Base-by-base conservation (phyloP, 805 yeast species). In the Isabelozyma pseudorhagii region DNA sequence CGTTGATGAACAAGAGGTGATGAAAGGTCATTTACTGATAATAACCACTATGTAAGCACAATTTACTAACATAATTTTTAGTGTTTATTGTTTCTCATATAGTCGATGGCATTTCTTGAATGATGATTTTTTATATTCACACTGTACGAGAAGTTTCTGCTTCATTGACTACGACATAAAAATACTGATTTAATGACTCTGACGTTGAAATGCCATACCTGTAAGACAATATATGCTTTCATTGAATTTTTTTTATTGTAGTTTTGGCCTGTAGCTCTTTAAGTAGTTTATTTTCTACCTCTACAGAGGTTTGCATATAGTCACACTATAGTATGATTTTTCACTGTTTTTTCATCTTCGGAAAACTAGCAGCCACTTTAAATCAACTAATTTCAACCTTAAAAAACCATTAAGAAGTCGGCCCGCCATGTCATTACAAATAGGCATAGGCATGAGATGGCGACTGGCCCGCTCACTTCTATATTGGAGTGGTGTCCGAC, bases 131-230 rank as follows among this genome's bases (percentile, higher is more conserved):
- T 60, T 53, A 64, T 71, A 74, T 74, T 74, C 79, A 74, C 76
- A 71, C 76, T 71, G 76, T 71, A 70, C 72, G 67, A 71, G 75
- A 60, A 61, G 77, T 51, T 50, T 47, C 42, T 34, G 51, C 69
- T 62, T 66, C 74, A 48, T 51, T 69, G 75, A 69, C 68, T 69
- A 68, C 72, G 60, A 46, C 51, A 59, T 51, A 52, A 65, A 65
- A 68, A 66, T 63, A 69, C 76, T 71, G 76, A 71, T 71, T 71
- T 71, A 74, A 74, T 74, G 79, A 74, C 69, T 72, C 79, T 74
- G 79, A 74, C 50, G 48, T 31, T 9, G 36, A 31, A 31, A 31
- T 31, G 8, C 14, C 27, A 42, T 48, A 38, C 13, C 36, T 28
- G 36, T 14, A 25, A 43, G 40, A 39, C 40, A 41, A 27, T n/a